phyloP scores from a whole-genome alignment of 176 grass and related monocot genomes.

The Carex littledalei region DNA sequence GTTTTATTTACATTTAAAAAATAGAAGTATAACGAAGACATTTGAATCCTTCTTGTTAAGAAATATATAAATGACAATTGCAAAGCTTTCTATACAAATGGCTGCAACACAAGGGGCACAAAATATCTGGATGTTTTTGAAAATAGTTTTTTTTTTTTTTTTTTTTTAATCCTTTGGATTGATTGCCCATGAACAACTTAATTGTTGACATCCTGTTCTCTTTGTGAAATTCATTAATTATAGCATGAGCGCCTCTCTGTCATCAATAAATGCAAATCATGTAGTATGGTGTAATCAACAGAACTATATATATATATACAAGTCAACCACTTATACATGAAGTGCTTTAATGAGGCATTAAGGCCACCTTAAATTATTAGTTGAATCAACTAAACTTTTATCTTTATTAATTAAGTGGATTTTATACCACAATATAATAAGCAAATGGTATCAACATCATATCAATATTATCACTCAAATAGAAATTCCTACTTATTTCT shows the following conservation, averaged over 20 bases:
- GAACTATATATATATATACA: neutral
- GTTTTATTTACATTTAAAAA: too few relatives aligned
- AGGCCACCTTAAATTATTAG: neutral
- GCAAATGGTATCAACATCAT: neutral
- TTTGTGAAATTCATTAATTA: neutral
- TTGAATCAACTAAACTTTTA: neutral
- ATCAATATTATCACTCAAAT: neutral
- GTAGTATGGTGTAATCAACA: neutral
- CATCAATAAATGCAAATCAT: conserved; percentile 4
- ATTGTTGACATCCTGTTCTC: neutral
- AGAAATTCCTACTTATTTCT: too few relatives aligned
- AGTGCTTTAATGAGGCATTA: neutral
- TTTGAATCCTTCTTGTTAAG: too few relatives aligned
- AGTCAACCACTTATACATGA: neutral
- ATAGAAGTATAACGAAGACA: too few relatives aligned
- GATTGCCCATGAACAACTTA: neutral
- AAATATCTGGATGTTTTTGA: neutral
- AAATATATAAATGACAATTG: too few relatives aligned
- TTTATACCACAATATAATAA: neutral
- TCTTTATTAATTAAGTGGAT: neutral
- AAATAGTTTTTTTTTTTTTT: neutral
- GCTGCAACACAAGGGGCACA: neutral
- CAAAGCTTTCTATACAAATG: neutral
- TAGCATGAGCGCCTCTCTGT: neutral
- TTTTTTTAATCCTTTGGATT: neutral